phyloP scores from a whole-genome alignment of 306 rosid genomes.

The Corylus americana region DNA sequence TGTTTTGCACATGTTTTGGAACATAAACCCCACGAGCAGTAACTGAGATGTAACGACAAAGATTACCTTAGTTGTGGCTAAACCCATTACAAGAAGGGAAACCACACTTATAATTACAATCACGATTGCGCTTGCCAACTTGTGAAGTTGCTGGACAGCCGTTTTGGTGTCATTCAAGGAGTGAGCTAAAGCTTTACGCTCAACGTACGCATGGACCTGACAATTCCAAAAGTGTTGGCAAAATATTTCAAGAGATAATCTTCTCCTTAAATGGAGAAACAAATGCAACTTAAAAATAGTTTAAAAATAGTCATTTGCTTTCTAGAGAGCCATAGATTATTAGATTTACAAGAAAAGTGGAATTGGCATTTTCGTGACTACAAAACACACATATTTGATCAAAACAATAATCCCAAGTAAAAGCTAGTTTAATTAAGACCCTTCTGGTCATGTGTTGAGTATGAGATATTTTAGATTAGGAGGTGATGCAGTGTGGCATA shows the following conservation, averaged over 20 bases:
- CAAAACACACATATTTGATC: not conserved
- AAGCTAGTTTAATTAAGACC: too few relatives aligned
- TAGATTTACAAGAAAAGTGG: not conserved
- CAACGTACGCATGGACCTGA: constrained; percentile 48
- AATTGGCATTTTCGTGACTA: not conserved
- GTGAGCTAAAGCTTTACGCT: constrained; percentile 48
- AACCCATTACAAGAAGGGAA: constrained; percentile 45
- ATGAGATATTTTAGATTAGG: too few relatives aligned
- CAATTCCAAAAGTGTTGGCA: not conserved
- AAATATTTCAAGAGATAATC: not conserved
- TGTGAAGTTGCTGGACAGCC: constrained; percentile 56
- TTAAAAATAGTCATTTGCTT: not conserved
- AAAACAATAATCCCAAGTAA: not conserved
- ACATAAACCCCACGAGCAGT: constrained; percentile 54
- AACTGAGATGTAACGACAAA: constrained; percentile 53
- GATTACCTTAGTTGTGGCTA: constrained; percentile 55
- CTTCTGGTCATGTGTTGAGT: too few relatives aligned
- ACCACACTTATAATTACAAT: constrained; percentile 39
- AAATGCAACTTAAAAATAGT: not conserved
- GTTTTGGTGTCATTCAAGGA: constrained; percentile 57
- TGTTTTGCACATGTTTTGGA: constrained; percentile 59
- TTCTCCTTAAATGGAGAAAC: not conserved
- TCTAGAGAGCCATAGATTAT: not conserved
- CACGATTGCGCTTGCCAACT: constrained; percentile 52
- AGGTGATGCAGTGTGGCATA: too few relatives aligned